Conservation (phyloP, 1,139 yeast genomes). For the Hyphopichia fennica region DNA sequence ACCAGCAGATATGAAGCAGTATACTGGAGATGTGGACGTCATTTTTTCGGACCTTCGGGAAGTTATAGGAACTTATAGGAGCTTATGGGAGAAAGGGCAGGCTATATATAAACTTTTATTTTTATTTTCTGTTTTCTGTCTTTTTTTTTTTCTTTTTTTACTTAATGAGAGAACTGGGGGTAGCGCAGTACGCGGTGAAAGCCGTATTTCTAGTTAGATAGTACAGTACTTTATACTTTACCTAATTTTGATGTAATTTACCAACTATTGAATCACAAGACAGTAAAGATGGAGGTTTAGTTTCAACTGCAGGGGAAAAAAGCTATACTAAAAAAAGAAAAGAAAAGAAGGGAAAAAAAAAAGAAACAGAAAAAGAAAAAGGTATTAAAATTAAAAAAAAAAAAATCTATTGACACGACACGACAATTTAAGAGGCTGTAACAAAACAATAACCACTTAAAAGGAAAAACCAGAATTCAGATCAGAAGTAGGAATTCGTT, state of each 20-base stretch:
- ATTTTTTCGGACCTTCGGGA: background rate
- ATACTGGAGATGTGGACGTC: slow-evolving; percentile 26
- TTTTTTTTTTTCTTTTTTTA: too few relatives aligned
- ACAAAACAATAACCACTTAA: background rate
- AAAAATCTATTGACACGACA: background rate
- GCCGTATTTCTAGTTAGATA: too few relatives aligned
- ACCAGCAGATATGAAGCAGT: slow-evolving; percentile 42
- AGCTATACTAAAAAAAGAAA: background rate
- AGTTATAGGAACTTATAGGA: background rate
- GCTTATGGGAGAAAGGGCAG: too few relatives aligned
- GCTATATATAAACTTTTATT: too few relatives aligned
- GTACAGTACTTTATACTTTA: too few relatives aligned
- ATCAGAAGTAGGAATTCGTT: background rate
- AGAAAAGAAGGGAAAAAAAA: background rate
- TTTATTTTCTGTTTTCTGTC: too few relatives aligned
- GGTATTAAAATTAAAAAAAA: background rate
- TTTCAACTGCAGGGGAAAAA: background rate
- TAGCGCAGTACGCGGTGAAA: too few relatives aligned
- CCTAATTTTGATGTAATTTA: too few relatives aligned
- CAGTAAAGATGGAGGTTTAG: too few relatives aligned
- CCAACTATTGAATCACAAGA: too few relatives aligned
- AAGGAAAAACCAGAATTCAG: background rate
- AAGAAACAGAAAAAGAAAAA: background rate
- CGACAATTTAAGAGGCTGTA: too few relatives aligned
- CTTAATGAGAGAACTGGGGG: too few relatives aligned